Evolutionary conservation across 2,329 filamentous ascomycete genomes (phyloP), one percentile per base, ranked within the genome.

Genomic region (Aspergillus novofumigatus): DNA sequence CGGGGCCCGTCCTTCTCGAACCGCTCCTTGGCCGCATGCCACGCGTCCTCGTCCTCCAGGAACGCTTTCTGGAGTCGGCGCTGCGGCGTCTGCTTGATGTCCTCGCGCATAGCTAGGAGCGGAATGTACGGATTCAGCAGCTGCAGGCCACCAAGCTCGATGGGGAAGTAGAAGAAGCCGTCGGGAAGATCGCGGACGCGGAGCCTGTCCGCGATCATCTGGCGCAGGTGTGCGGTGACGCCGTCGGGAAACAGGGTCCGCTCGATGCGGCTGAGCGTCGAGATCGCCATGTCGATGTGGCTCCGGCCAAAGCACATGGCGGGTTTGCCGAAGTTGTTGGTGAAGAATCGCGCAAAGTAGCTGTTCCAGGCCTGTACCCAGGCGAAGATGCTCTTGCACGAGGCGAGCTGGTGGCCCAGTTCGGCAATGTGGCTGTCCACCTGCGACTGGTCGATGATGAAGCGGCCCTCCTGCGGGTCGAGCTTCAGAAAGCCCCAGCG

Each of bases 331-430:
- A 86, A 85, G 63, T 85, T 85, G 61, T 79, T 81, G 52, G 74
- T 73, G 65, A 86, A 85, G 68, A 86, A 86, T 1, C 79, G 77
- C 7, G 75, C 77, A 29, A 81, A 78, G 65, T 85, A 86, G 42
- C 76, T 80, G 62, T 86, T 86, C 78, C 83, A 86, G 0, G 82
- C 82, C 61, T 85, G 79, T 3, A 86, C 78, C 78, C 82, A 86
- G 26, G 80, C 74, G 59, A 87, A 82, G 6, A 86, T 72, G 58
- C 80, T 85, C 57, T 79, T 78, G 58, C 80, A 81, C 26, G 79
- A 76, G 5, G 75, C 73, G 4, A 89, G 80, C 62, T 89, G 86
- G 3, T 76, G 78, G 32, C 77, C 77, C 3, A 89, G 78, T 65
- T 88, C 85, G 2, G 75, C 67, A 54, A 86, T 82, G 60, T 88